These are phyloP conservation scores for Ilyonectria mors-panacis DNA, from an alignment of 2,329 filamentous ascomycete species.

Conservation along the genomic window DNA sequence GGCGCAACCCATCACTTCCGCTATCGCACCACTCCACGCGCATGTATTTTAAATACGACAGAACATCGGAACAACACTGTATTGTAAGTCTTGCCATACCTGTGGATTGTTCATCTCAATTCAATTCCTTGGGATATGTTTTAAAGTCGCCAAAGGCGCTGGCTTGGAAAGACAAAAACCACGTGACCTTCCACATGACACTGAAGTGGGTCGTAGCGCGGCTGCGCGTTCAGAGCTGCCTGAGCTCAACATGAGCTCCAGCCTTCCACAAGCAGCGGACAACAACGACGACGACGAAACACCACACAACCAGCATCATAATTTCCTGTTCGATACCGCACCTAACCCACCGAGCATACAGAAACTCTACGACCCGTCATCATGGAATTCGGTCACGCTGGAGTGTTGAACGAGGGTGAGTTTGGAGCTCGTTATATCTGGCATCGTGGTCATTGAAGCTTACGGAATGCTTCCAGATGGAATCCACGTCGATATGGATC, in stretches of 20 bases:
- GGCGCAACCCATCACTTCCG: not conserved
- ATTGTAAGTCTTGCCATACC: not conserved
- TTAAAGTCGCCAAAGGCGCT: no score
- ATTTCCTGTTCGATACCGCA: conserved; percentile 11
- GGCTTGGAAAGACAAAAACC: not conserved
- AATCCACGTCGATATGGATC: conserved; percentile 99
- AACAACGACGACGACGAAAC: conserved; percentile 44
- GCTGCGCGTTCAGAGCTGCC: conserved; percentile 65
- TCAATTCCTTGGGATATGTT: not conserved
- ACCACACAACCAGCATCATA: conserved; percentile 38
- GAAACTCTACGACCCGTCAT: conserved; percentile 27
- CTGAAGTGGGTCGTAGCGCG: conserved; percentile 38
- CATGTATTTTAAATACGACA: not conserved
- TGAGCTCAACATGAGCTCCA: conserved; percentile 59
- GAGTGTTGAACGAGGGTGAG: conserved; percentile 75
- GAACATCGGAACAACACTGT: not conserved
- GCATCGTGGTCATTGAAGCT: conserved; percentile 40
- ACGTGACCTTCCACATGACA: conserved; percentile 36
- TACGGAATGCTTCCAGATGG: conserved; percentile 77
- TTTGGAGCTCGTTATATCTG: conserved; percentile 41
- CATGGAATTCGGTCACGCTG: conserved; percentile 77
- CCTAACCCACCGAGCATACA: conserved; percentile 6
- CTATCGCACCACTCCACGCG: not conserved
- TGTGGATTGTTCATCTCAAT: not conserved
- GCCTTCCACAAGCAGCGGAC: conserved; percentile 48